Evolutionary conservation across 2,329 filamentous ascomycete genomes (phyloP).

Genomic region (Epichloe elymi): DNA sequence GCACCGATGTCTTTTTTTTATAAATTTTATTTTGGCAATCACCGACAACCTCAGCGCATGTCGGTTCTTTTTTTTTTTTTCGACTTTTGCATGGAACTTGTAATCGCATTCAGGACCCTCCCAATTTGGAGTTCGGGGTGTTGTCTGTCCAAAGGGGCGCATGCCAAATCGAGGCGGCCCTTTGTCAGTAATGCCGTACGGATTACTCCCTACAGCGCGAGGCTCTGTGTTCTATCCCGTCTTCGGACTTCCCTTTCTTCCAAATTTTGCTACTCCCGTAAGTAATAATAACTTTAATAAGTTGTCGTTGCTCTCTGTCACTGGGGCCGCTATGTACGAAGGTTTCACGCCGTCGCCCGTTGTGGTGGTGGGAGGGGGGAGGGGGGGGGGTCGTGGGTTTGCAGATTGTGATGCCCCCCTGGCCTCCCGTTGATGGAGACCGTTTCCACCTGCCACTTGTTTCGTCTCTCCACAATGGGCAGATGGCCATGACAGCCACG

Average conservation of each 20-base stretch:
- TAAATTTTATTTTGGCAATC: too few relatives aligned
- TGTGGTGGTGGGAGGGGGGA: neutral
- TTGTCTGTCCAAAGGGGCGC: neutral
- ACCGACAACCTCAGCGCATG: too few relatives aligned
- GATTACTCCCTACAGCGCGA: too few relatives aligned
- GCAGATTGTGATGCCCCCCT: neutral
- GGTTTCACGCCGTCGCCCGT: neutral
- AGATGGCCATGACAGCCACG: neutral
- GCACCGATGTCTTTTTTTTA: too few relatives aligned
- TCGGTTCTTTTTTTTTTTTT: too few relatives aligned
- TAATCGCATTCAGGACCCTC: too few relatives aligned
- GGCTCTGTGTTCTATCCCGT: too few relatives aligned
- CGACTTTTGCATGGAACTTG: too few relatives aligned
- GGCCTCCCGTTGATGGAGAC: slow-evolving; percentile 1
- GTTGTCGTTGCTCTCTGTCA: neutral
- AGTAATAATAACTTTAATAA: too few relatives aligned
- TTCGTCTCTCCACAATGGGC: neutral
- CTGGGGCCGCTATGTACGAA: neutral
- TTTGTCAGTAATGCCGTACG: neutral
- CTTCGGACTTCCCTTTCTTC: too few relatives aligned
- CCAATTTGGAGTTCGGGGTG: too few relatives aligned
- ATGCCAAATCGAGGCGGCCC: slow-evolving; percentile 1
- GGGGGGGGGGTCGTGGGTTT: neutral
- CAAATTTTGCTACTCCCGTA: neutral
- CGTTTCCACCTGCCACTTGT: neutral